Evolutionary conservation across 1,284 basidiomycete genomes (phyloP).

Genomic region (Anthracocystis panici-leucophaei): DNA sequence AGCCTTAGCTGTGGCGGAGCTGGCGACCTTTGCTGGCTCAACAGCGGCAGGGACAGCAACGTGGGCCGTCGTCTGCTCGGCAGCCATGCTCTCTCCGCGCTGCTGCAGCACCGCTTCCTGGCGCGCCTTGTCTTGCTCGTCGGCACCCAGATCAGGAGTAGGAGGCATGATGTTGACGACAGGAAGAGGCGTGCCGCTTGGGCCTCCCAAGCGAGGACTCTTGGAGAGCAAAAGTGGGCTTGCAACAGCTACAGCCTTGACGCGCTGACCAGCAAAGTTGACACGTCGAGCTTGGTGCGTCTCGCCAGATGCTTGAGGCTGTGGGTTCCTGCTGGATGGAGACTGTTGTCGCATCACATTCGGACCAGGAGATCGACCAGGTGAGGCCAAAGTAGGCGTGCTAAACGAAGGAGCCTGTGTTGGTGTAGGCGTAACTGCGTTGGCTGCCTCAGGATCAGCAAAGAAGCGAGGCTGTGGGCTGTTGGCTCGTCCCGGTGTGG

Average conservation of each 20-base stretch:
- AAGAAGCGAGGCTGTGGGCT: constrained; percentile 39
- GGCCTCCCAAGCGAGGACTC: constrained; percentile 37
- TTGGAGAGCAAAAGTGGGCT: constrained; percentile 48
- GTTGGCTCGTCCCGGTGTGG: constrained; percentile 16
- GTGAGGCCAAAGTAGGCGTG: constrained; percentile 14
- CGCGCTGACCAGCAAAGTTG: constrained; percentile 49
- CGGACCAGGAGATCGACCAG: constrained; percentile 1
- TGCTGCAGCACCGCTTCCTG: constrained; percentile 19
- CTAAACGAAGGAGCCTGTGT: constrained; percentile 18
- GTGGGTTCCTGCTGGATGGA: constrained; percentile 22
- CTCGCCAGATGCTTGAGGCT: constrained; percentile 30
- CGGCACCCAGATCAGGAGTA: constrained; percentile 53
- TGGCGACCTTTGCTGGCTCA: constrained; percentile 10
- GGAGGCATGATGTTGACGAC: constrained; percentile 65
- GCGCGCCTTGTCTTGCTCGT: constrained; percentile 25
- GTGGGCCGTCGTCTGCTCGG: constrained; percentile 1
- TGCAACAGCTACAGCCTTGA: constrained; percentile 44
- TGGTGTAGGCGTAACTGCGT: constrained; percentile 21
- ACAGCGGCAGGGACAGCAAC: constrained; percentile 1
- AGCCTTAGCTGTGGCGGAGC: constrained; percentile 3
- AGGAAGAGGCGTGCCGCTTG: constrained; percentile 33
- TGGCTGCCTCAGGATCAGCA: constrained; percentile 19
- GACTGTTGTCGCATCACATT: constrained; percentile 1
- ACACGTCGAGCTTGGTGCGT: constrained; percentile 53
- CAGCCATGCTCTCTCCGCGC: constrained; percentile 13